phyloP scores from a whole-genome alignment of 2,329 filamentous ascomycete species.

The Colletotrichum endophyticum region DNA sequence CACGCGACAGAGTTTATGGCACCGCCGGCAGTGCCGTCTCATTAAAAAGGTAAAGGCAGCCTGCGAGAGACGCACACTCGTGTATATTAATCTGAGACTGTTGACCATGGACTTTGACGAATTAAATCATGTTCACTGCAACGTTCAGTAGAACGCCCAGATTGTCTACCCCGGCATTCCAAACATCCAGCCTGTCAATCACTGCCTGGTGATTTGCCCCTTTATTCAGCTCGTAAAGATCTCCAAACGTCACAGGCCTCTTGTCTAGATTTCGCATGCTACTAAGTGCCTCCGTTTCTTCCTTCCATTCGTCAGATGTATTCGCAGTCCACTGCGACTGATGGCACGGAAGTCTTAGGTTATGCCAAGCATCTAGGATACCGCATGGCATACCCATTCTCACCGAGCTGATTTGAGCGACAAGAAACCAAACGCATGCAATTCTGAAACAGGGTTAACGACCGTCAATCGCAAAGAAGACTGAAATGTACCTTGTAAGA shows the following conservation, averaged over 20 bases:
- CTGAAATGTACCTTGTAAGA: not conserved
- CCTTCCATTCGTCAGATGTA: not conserved
- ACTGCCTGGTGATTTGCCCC: not conserved
- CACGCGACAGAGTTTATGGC: not conserved
- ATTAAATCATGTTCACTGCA: not conserved
- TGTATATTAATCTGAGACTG: not conserved
- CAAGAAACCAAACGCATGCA: conserved; percentile 5
- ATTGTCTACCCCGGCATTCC: conserved; percentile 17
- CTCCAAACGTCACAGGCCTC: not conserved
- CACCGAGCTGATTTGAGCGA: conserved; percentile 6
- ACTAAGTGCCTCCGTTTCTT: not conserved
- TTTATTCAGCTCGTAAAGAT: not conserved
- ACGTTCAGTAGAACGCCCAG: conserved; percentile 6
- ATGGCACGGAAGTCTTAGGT: not conserved
- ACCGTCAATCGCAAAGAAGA: too few relatives aligned
- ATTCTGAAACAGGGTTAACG: not conserved
- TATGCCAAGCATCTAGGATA: not conserved
- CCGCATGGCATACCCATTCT: not conserved
- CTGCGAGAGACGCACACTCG: not conserved
- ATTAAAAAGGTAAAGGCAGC: not conserved
- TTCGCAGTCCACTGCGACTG: not conserved
- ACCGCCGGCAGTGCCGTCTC: not conserved
- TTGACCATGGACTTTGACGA: not conserved
- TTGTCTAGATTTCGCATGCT: not conserved
- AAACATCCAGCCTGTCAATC: not conserved